Evolutionary conservation across 78 protist genomes (phyloP), one percentile per base, ranked within the genome.

Genomic region (Dictyostelium citrinum): DNA sequence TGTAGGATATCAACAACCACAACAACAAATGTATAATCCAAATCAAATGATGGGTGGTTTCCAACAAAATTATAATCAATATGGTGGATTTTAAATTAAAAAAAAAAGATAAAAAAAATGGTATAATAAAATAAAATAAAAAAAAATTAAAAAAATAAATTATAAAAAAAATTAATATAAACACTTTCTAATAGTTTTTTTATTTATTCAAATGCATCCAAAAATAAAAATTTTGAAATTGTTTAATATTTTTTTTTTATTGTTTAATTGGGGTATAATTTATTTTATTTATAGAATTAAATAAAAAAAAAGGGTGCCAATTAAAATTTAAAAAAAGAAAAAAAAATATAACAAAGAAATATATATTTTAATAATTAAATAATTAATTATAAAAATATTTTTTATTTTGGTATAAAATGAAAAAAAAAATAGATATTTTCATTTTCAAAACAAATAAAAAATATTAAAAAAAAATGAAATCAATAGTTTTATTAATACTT

Each of bases 51-150:
- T 17, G 29, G 49, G 81, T 35, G 22, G 27, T n/a, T 41, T 41
- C 29, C 55, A 74, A 74, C 77, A 70, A 43, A 24, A 24, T 41
- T 75, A 75, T 75, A 75, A 75, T 41, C 81, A 75, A 75, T 75
- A n/a, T 75, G 81, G 81, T 75, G 81, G 81, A 41, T 75, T n/a
- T 41, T 75, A 75, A 75, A 39, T 39, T 5, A 39, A 39, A 39
- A 39, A 39, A 39, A 39, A 39, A 39, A 60, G 7, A 60, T n/a
- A 60, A 24, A 64, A 64, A 27, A 64, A 20, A 27, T 27, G 27
- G 24, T 20, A 27, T 27, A 64, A 64, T 20, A 20, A 64, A 64
- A 27, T 64, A 5, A 24, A 64, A 39, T 39, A n/a, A 64, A 64
- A 24, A n/a, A 64, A 64, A 64, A 24, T 10, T 61, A 24, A 61